Conservation (phyloP, 352 stramenopile species). For the Phytophthora macrochlamydospora region DNA sequence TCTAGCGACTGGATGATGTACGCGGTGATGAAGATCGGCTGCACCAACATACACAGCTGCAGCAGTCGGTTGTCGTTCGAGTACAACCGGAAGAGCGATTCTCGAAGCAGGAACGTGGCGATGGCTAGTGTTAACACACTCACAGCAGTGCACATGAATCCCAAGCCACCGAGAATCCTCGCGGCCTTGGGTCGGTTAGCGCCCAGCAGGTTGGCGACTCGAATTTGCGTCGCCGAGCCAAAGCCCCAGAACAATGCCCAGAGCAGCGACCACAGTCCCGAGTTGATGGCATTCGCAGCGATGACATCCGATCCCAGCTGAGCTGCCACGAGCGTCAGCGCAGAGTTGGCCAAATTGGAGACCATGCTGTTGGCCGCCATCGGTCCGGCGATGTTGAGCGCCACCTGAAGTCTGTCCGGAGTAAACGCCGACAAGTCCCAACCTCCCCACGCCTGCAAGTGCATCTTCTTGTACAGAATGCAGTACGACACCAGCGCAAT, state of each 20-base stretch:
- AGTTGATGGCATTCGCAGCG: slow-evolving; percentile 60
- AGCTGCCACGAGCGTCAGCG: slow-evolving; percentile 56
- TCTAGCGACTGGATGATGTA: slow-evolving; percentile 47
- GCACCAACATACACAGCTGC: slow-evolving; percentile 31
- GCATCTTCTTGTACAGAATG: slow-evolving; percentile 61
- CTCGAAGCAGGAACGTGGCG: slow-evolving; percentile 29
- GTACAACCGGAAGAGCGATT: slow-evolving; percentile 46
- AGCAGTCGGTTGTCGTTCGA: slow-evolving; percentile 41
- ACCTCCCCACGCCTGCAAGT: slow-evolving; percentile 57
- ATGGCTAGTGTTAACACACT: slow-evolving; percentile 45
- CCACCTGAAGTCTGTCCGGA: slow-evolving; percentile 46
- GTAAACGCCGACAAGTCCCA: slow-evolving; percentile 57
- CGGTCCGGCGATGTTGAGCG: slow-evolving; percentile 52
- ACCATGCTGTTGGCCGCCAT: slow-evolving; percentile 53
- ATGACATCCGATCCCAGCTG: slow-evolving; percentile 63
- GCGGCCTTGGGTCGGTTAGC: slow-evolving; percentile 51
- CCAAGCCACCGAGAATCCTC: slow-evolving; percentile 42
- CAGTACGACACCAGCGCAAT: slow-evolving; percentile 63
- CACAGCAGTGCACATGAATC: slow-evolving; percentile 48
- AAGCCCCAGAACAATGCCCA: slow-evolving; percentile 71
- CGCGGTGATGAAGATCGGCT: slow-evolving; percentile 39
- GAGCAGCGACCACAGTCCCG: slow-evolving; percentile 47
- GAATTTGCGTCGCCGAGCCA: slow-evolving; percentile 65
- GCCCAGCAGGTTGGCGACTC: slow-evolving; percentile 60
- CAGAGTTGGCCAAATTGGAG: slow-evolving; percentile 56